A percentile compares a stretch with the other conserved stretches of the same genome.
These are phyloP conservation scores for Termitomyces sp. DNA, from an alignment of 768 basidiomycete species.

Conservation along the genomic window DNA sequence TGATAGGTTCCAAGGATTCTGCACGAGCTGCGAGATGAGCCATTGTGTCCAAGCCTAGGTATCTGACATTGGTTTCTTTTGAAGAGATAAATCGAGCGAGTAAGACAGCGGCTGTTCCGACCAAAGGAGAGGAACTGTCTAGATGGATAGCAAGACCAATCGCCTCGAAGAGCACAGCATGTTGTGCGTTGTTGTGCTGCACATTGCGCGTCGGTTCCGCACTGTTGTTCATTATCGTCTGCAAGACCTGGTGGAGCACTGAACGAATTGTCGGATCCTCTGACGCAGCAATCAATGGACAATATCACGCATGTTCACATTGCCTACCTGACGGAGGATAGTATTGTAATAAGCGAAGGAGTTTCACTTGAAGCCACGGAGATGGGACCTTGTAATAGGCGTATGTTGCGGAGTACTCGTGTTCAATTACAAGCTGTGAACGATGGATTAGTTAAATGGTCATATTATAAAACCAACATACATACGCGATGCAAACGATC, in stretches of 20 bases:
- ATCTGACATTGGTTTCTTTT: slow-evolving; percentile 97
- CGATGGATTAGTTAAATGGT: background rate
- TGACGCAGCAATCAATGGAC: slow-evolving; percentile 21
- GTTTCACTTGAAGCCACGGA: slow-evolving; percentile 96
- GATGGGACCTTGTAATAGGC: slow-evolving; percentile 97
- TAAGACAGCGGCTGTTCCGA: slow-evolving; percentile 81
- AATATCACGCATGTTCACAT: background rate
- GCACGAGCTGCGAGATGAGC: slow-evolving; percentile 94
- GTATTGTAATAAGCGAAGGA: slow-evolving; percentile 88
- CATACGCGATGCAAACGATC: slow-evolving; percentile 79
- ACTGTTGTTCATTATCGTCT: slow-evolving; percentile 86
- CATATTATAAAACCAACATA: slow-evolving; percentile 1
- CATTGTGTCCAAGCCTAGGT: slow-evolving; percentile 96
- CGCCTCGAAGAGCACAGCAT: slow-evolving; percentile 97
- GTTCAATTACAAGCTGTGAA: slow-evolving; percentile 79
- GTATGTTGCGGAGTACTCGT: slow-evolving; percentile 84
- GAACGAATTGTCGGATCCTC: slow-evolving; percentile 79
- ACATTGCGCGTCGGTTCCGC: slow-evolving; percentile 91
- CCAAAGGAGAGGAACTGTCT: slow-evolving; percentile 85
- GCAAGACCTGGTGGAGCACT: slow-evolving; percentile 76
- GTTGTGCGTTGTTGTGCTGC: slow-evolving; percentile 98
- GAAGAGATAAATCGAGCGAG: slow-evolving; percentile 95
- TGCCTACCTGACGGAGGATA: slow-evolving; percentile 87
- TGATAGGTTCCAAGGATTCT: slow-evolving; percentile 87
- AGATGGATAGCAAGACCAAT: slow-evolving; percentile 95